Base-by-base conservation (phyloP, 306 rosid species). In the Castanea sativa region DNA sequence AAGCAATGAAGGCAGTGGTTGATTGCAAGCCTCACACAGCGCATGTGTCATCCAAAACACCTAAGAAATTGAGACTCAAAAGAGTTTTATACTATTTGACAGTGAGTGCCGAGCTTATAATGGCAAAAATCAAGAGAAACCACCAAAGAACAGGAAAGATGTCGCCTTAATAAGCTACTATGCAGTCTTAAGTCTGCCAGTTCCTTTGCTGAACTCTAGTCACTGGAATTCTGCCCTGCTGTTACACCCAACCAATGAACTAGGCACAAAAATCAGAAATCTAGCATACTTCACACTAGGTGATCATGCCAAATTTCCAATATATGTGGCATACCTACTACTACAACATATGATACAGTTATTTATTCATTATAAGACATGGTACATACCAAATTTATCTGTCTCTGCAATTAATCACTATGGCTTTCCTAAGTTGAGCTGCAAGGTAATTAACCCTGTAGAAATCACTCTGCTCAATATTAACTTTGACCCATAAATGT, bases 1-100 rank as follows among this genome's bases (percentile, higher is more conserved):
- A 78, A 87, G 85, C 80, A 91, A 79, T 59, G 85, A 82, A 52
- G 82, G 78, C 15, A 91, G 65, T 78, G 91, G 63, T 43, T 78
- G 80, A 76, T 91, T 73, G 68, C 92, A 69, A 57, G 91, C 86
- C 85, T 76, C 82, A 74, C 91, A 87, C 72, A 89, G 87, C 29
- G 93, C 96, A 73, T 27, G 89, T 78, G 68, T 89, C 93, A 59
- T 91, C 93, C 80, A 91, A 82, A 78, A 91, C 73, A 55, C 96
- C 91, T 91, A 85, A 51, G 43, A 79, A 76, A 67, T 80, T 20
- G 20, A 82, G 74, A 35, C 10, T 2, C 2, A 35, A 55, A 69
- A 1, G 55, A 74, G 32, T 29, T 23, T 23, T 53, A 71, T 32
- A 61, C 33, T 1, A 61, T 65, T 32, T 19, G 21, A 4, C 65